Percentiles rank a stretch among this genome's conserved stretches.
Evolutionary conservation across 2,329 filamentous ascomycete species (phyloP).

Genomic region (Cucurbitaria berberidis): DNA sequence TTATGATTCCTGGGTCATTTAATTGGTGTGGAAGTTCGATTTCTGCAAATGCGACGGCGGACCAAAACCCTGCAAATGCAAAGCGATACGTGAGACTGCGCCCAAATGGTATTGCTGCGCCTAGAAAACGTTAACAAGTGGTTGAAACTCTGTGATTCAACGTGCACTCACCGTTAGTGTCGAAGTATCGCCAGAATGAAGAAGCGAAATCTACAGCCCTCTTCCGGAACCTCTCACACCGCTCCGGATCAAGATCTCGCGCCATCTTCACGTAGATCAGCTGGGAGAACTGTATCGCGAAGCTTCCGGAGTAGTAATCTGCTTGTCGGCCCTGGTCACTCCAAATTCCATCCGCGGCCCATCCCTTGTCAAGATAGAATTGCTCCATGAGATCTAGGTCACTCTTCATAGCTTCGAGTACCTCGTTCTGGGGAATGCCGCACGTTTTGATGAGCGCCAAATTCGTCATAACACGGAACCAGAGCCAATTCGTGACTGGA

Average conservation of each 20-base stretch:
- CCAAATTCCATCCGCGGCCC: slow-evolving; percentile 58
- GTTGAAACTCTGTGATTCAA: background rate
- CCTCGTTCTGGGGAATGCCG: slow-evolving; percentile 43
- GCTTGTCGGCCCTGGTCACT: slow-evolving; percentile 49
- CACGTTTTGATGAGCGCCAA: slow-evolving; percentile 54
- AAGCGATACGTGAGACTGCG: slow-evolving; percentile 60
- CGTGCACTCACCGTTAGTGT: slow-evolving; percentile 47
- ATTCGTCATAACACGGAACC: slow-evolving; percentile 61
- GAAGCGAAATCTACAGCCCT: slow-evolving; percentile 52
- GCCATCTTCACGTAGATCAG: slow-evolving; percentile 56
- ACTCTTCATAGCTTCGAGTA: slow-evolving; percentile 48
- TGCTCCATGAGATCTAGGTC: slow-evolving; percentile 55
- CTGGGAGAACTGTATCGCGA: slow-evolving; percentile 61
- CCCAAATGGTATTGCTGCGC: slow-evolving; percentile 60
- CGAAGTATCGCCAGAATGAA: slow-evolving; percentile 58
- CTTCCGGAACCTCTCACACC: slow-evolving; percentile 48
- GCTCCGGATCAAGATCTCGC: slow-evolving; percentile 48
- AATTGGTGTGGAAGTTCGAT: slow-evolving; percentile 51
- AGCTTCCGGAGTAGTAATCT: slow-evolving; percentile 62
- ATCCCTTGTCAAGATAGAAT: slow-evolving; percentile 56
- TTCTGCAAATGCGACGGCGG: slow-evolving; percentile 53
- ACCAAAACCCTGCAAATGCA: slow-evolving; percentile 58
- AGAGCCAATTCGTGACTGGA: slow-evolving; percentile 59
- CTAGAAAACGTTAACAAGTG: slow-evolving; percentile 31
- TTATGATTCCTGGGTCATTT: slow-evolving; percentile 50